Percentiles rank a stretch among this genome's conserved stretches.
Evolutionary conservation across 2,329 filamentous ascomycete species (phyloP).

Genomic region (Hawksworthiomyces lignivorus): DNA sequence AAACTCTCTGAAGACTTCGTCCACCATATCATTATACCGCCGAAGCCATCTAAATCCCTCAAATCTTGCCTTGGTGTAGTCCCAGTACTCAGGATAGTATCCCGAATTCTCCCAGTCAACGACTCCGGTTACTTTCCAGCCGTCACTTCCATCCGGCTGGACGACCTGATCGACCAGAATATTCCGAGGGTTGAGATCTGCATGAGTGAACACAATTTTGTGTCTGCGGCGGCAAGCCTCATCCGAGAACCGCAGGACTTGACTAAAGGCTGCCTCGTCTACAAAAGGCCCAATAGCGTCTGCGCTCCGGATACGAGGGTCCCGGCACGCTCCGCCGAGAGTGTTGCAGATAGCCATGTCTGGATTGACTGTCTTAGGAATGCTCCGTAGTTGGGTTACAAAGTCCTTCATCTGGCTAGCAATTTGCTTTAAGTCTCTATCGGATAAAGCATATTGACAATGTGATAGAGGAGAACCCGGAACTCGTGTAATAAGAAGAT

Average conservation of each 20-base stretch:
- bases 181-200: slow-evolving; percentile 26
- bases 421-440: slow-evolving; percentile 18
- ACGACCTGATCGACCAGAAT: slow-evolving; percentile 21
- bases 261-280: slow-evolving; percentile 26
- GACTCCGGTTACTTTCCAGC: slow-evolving; percentile 21
- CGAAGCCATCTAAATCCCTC: slow-evolving; percentile 15
- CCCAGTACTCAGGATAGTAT: slow-evolving; percentile 12
- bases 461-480: slow-evolving; percentile 16
- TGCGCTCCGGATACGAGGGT: slow-evolving; percentile 20
- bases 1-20: slow-evolving; percentile 15
- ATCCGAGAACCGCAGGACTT: slow-evolving; percentile 22
- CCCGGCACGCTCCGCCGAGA: slow-evolving; percentile 19
- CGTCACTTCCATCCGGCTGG: slow-evolving; percentile 17
- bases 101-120: slow-evolving; percentile 24
- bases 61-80: slow-evolving; percentile 20
- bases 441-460: slow-evolving; percentile 20
- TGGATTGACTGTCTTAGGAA: slow-evolving; percentile 15
- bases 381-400: slow-evolving; percentile 20
- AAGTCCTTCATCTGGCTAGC: slow-evolving; percentile 19
- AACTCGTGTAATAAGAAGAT: slow-evolving; percentile 18
- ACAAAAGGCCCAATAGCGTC: slow-evolving; percentile 20
- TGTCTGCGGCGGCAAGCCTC: slow-evolving; percentile 22
- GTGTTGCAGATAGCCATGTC: slow-evolving; percentile 23
- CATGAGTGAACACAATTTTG: slow-evolving; percentile 25
- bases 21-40: slow-evolving; percentile 13